Percentiles rank a stretch among this genome's conserved stretches.
phyloP scores from a whole-genome alignment of 176 grass and related monocot species.

The Saccharum spontaneum region DNA sequence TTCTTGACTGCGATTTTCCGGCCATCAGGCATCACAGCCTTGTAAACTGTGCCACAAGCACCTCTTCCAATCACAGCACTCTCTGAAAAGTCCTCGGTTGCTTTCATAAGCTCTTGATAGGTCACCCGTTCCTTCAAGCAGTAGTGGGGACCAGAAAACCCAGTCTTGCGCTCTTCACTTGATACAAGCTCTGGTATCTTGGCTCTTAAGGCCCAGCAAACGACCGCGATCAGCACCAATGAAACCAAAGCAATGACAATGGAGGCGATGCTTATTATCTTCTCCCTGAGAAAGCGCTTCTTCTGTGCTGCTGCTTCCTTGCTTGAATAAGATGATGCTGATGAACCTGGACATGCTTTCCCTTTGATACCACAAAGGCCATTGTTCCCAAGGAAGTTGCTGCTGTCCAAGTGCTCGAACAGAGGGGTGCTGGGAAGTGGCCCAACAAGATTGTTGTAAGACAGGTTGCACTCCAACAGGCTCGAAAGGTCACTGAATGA shows the following conservation, averaged over 20 bases:
- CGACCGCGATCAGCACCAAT: conserved; percentile 67
- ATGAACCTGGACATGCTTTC: conserved; percentile 50
- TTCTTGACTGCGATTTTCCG: conserved; percentile 81
- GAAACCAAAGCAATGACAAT: conserved; percentile 67
- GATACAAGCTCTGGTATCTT: conserved; percentile 56
- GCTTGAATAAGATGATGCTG: conserved; percentile 38
- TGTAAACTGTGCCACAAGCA: conserved; percentile 88
- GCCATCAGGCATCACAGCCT: conserved; percentile 75
- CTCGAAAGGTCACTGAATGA: conserved; percentile 76
- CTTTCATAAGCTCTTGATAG: conserved; percentile 85
- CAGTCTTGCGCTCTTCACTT: conserved; percentile 52
- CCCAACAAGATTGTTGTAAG: conserved; percentile 84
- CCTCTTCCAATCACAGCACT: conserved; percentile 72
- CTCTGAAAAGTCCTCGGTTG: conserved; percentile 78
- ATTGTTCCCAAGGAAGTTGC: conserved; percentile 85
- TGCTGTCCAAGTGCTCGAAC: conserved; percentile 75
- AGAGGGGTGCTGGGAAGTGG: conserved; percentile 62
- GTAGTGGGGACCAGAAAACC: conserved; percentile 64
- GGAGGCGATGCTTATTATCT: conserved; percentile 68
- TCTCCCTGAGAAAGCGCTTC: conserved; percentile 63
- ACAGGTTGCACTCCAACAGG: conserved; percentile 89
- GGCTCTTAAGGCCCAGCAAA: conserved; percentile 82
- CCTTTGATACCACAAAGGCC: conserved; percentile 72
- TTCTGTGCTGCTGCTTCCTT: conserved; percentile 35
- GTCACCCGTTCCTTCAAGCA: conserved; percentile 71